These are phyloP conservation scores for Penicillium paxilli DNA, from an alignment of 495 filamentous ascomycete genomes.

Conservation along the genomic window DNA sequence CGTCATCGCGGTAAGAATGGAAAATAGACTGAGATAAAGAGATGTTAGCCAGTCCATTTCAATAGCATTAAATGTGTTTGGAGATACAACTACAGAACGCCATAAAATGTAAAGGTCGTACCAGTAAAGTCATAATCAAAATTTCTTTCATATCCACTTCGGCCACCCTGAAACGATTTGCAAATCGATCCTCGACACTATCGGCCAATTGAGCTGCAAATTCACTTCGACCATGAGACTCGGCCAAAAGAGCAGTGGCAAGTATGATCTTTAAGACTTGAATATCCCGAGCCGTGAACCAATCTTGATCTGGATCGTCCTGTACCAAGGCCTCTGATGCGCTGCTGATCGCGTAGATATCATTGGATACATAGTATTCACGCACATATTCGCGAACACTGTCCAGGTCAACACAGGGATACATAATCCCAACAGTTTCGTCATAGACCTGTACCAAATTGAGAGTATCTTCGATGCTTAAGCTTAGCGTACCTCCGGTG, in stretches of 20 bases:
- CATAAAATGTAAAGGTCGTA: slow-evolving; percentile 31
- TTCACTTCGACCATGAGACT: slow-evolving; percentile 74
- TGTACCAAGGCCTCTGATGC: slow-evolving; percentile 53
- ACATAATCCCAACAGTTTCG: slow-evolving; percentile 81
- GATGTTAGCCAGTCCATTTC: not conserved
- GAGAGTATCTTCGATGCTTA: slow-evolving; percentile 60
- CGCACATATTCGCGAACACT: slow-evolving; percentile 47
- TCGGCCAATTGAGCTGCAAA: slow-evolving; percentile 69
- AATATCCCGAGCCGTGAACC: slow-evolving; percentile 66
- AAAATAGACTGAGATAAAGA: slow-evolving; percentile 67
- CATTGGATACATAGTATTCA: slow-evolving; percentile 42
- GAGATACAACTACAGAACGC: not conserved
- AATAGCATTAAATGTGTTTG: too few relatives aligned
- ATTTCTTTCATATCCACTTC: slow-evolving; percentile 67
- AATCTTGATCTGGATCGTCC: slow-evolving; percentile 44
- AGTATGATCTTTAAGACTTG: slow-evolving; percentile 75
- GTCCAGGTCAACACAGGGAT: slow-evolving; percentile 74
- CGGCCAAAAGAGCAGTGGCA: slow-evolving; percentile 67
- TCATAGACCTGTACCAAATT: slow-evolving; percentile 71
- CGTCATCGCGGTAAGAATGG: slow-evolving; percentile 76
- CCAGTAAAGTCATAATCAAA: slow-evolving; percentile 66
- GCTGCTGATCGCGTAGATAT: slow-evolving; percentile 35
- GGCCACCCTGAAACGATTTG: slow-evolving; percentile 63
- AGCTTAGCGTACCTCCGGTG: slow-evolving; percentile 19
- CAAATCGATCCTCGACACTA: slow-evolving; percentile 64